Percentiles rank a stretch among this genome's conserved stretches.
These are phyloP conservation scores for Rhynchospora tenuis DNA, from an alignment of 176 grass and related monocot genomes.

Conservation along the genomic window DNA sequence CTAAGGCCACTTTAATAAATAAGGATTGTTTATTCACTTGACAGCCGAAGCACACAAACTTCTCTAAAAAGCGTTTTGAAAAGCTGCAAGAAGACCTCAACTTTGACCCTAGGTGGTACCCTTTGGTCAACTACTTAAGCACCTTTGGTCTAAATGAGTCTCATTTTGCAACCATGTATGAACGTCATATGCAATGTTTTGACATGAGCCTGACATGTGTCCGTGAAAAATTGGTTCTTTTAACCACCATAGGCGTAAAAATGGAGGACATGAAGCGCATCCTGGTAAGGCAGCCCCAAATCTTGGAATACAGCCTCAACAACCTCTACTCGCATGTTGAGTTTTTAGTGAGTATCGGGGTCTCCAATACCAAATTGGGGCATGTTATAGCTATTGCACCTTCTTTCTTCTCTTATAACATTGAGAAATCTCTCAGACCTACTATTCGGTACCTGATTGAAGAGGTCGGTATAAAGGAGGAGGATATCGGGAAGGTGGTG, in stretches of 20 bases:
- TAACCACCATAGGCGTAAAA: conserved; percentile 76
- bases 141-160: conserved; percentile 82
- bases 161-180: conserved; percentile 77
- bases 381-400: conserved; percentile 70
- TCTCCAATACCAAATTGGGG: conserved; percentile 52
- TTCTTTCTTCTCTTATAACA: conserved; percentile 86
- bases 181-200: conserved; percentile 84
- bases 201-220: conserved; percentile 68
- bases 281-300: conserved; percentile 86
- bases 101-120: conserved; percentile 88
- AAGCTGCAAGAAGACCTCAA: conserved; percentile 77
- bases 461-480: conserved; percentile 79
- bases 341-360: conserved; percentile 68
- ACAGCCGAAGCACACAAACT: conserved; percentile 72
- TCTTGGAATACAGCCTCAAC: conserved; percentile 72
- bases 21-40: neutral
- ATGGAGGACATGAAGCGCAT: conserved; percentile 80
- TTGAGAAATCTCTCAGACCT: conserved; percentile 82
- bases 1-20: neutral
- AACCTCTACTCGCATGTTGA: conserved; percentile 86
- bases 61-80: conserved; percentile 54
- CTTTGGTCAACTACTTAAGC: conserved; percentile 79
- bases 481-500: conserved; percentile 84
- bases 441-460: conserved; percentile 81
- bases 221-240: conserved; percentile 71